Conservation (phyloP, 768 basidiomycete species). For the Lactarius psammicola region DNA sequence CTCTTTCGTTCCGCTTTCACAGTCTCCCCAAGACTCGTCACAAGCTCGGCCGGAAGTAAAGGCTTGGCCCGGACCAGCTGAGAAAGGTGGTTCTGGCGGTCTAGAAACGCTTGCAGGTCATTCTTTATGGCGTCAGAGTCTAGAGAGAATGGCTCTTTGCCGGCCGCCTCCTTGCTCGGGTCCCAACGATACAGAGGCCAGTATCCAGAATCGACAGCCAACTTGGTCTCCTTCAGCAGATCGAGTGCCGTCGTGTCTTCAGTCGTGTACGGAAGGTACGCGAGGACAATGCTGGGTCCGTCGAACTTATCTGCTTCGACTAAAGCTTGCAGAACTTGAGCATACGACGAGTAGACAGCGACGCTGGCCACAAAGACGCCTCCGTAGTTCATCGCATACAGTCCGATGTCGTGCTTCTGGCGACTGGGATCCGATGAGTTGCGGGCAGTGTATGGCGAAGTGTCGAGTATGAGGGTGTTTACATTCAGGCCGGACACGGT, state of each 20-base stretch:
- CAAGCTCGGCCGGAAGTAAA: slow-evolving; percentile 75
- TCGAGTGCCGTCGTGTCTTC: slow-evolving; percentile 81
- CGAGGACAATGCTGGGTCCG: slow-evolving; percentile 90
- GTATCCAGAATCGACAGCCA: slow-evolving; percentile 93
- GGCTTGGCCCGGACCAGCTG: slow-evolving; percentile 85
- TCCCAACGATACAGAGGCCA: slow-evolving; percentile 99
- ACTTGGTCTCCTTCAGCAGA: slow-evolving; percentile 95
- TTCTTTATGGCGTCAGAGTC: slow-evolving; percentile 94
- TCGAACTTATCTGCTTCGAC: slow-evolving; percentile 87
- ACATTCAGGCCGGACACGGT: slow-evolving; percentile 88
- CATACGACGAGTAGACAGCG: slow-evolving; percentile 94
- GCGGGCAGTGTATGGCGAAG: slow-evolving; percentile 80
- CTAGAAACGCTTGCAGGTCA: slow-evolving; percentile 90
- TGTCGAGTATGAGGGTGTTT: slow-evolving; percentile 95
- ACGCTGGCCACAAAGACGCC: slow-evolving; percentile 95
- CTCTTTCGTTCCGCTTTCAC: slow-evolving; percentile 80
- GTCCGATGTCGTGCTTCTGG: slow-evolving; percentile 92
- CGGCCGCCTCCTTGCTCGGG: slow-evolving; percentile 72
- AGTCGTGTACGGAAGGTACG: slow-evolving; percentile 85
- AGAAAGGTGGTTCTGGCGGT: slow-evolving; percentile 94
- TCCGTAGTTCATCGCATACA: slow-evolving; percentile 98
- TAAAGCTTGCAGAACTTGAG: slow-evolving; percentile 88
- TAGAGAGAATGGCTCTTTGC: slow-evolving; percentile 84
- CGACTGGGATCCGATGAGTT: slow-evolving; percentile 65
- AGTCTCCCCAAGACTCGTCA: slow-evolving; percentile 79